phyloP scores from a whole-genome alignment of 257 asterid genomes.

The Solanum microdontum region DNA sequence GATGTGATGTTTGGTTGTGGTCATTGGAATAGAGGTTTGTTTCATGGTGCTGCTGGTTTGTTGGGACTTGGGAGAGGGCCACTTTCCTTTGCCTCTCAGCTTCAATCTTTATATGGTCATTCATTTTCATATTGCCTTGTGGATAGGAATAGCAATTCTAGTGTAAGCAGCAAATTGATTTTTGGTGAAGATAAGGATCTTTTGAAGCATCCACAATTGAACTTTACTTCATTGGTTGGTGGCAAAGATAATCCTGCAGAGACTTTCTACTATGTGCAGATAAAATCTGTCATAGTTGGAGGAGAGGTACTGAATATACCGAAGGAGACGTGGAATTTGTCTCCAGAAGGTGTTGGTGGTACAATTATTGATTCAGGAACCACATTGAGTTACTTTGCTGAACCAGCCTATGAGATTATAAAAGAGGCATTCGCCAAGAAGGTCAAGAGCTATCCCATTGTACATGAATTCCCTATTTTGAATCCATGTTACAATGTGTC shows the following conservation, averaged over 20 bases:
- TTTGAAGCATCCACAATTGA: conserved; percentile 42
- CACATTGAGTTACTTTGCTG: conserved; percentile 65
- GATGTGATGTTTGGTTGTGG: conserved; percentile 95
- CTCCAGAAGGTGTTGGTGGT: conserved; percentile 58
- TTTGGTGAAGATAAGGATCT: conserved; percentile 65
- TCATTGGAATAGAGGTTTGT: conserved; percentile 88
- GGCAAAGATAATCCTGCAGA: conserved; percentile 50
- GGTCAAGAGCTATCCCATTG: conserved; percentile 35
- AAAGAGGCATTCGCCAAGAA: conserved; percentile 50
- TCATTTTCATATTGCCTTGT: conserved; percentile 83
- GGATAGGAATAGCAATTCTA: conserved; percentile 63
- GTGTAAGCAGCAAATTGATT: conserved; percentile 73
- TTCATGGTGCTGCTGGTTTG: conserved; percentile 92
- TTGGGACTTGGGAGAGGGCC: conserved; percentile 83
- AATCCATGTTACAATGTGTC: conserved; percentile 83
- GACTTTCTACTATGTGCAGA: conserved; percentile 68
- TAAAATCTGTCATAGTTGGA: conserved; percentile 57
- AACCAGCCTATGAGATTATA: conserved; percentile 60
- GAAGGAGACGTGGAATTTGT: conserved; percentile 45
- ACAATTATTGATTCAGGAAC: conserved; percentile 90
- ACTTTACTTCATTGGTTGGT: conserved; percentile 43
- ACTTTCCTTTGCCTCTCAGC: conserved; percentile 69
- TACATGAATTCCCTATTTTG: conserved; percentile 54
- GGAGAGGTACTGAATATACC: conserved; percentile 60
- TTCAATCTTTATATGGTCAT: conserved; percentile 57